These are phyloP conservation scores for Diaporthe velutina DNA, from an alignment of 2,329 filamentous ascomycete species.

Conservation along the genomic window DNA sequence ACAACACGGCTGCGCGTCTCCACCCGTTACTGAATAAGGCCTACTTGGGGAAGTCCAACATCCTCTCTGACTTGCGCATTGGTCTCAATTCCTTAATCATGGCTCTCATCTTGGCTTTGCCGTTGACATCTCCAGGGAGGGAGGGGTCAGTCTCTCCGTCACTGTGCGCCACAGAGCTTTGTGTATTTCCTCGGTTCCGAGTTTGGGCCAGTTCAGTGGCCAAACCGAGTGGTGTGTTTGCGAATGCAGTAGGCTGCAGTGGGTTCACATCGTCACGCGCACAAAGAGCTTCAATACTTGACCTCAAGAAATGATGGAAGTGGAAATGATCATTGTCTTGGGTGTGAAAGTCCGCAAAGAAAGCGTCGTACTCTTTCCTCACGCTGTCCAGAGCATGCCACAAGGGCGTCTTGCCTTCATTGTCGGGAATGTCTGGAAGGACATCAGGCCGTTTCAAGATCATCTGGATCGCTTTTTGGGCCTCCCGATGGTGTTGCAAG, in stretches of 20 bases:
- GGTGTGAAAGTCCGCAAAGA: no score
- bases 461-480: neutral
- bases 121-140: neutral
- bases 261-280: neutral
- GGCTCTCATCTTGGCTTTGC: neutral
- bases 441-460: neutral
- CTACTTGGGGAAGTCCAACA: neutral
- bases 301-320: neutral
- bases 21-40: neutral
- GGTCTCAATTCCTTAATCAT: neutral
- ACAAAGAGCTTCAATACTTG: neutral
- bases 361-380: neutral
- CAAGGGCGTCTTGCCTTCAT: neutral
- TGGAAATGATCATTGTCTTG: neutral
- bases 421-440: neutral
- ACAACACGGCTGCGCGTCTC: neutral
- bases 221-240: neutral
- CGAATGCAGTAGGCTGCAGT: neutral
- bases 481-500: neutral
- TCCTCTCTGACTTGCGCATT: neutral
- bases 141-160: neutral
- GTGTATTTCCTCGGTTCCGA: neutral
- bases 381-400: neutral
- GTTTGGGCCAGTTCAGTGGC: neutral
- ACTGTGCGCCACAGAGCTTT: neutral